Evolutionary conservation across 768 basidiomycete species (phyloP).

Genomic region (Leccinum variicolor): DNA sequence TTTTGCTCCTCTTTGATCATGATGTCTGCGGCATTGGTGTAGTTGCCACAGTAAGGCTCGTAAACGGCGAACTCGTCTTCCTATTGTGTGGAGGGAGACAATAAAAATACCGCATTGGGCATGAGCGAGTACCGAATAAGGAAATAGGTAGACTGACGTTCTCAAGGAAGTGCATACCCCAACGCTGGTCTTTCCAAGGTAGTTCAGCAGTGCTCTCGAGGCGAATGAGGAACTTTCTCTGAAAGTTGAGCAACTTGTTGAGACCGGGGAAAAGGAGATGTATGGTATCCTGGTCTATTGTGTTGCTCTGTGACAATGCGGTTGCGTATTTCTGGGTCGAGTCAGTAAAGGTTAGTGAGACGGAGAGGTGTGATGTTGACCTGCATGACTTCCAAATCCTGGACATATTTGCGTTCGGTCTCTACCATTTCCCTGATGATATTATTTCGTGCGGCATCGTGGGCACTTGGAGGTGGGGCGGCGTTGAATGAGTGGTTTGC

Average conservation of each 20-base stretch:
- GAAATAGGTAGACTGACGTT: constrained; percentile 50
- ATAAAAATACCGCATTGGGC: constrained; percentile 42
- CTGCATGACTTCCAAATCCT: constrained; percentile 95
- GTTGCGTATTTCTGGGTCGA: constrained; percentile 77
- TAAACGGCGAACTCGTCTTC: constrained; percentile 96
- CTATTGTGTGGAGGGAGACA: constrained; percentile 53
- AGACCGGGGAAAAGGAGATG: constrained; percentile 94
- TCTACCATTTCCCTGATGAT: constrained; percentile 88
- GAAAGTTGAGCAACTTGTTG: constrained; percentile 94
- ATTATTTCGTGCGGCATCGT: constrained; percentile 68
- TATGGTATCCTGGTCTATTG: constrained; percentile 92
- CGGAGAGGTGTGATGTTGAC: constrained; percentile 40
- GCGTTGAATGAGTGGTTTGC: constrained; percentile 39
- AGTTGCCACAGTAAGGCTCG: constrained; percentile 96
- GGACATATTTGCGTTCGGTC: constrained; percentile 95
- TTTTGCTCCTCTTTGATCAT: constrained; percentile 85
- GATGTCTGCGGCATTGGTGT: constrained; percentile 81
- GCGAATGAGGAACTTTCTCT: constrained; percentile 88
- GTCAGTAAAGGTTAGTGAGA: constrained; percentile 13
- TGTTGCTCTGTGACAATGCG: constrained; percentile 74
- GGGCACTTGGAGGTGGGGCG: constrained; percentile 48
- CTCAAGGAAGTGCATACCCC: constrained; percentile 83
- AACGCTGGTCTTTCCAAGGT: constrained; percentile 80
- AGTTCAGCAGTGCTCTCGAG: constrained; percentile 83
- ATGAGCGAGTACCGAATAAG: constrained; percentile 17